Evolutionary conservation across 306 rosid genomes (phyloP), one percentile per base, ranked within the genome.

Genomic region (Oxytropis ochrocephala): DNA sequence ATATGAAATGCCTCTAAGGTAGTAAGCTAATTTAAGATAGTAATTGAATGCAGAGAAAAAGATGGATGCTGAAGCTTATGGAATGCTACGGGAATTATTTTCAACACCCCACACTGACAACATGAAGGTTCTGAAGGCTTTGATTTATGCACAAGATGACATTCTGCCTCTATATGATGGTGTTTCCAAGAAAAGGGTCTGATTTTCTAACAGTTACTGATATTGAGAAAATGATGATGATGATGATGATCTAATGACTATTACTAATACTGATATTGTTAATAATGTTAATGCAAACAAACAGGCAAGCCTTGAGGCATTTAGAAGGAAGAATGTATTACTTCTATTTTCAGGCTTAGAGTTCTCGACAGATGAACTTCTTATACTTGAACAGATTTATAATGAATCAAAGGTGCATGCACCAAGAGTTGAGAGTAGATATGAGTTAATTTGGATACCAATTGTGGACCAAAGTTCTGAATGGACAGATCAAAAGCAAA

Each of bases 391-490:
- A 67, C 88, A 87, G 21, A 81, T 80, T 42, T 87, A 87, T 29
- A 83, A 71, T 5, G 90, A 87, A 46, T 87, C 93, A 0, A 78
- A 83, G 80, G 50, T 12, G 4, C 89, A 80, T 3, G 46, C 76
- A 43, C 27, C 78, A 11, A 78, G 64, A 62, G 29, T 47, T 13
- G 89, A 85, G 13, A 80, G 24, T 52, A 69, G 70, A 14, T 87
- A 78, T 50, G 93, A 87, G 58, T 35, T 87, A n/a, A 85, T 85
- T 29, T 85, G 93, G 88, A 59, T 87, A 24, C 93, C 93, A 7
- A 52, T 85, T 17, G 79, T 85, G 52, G 85, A 85, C 21, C 81
- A 57, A 13, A 55, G 35, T n/a, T 19, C 17, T 13, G 75, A 83
- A 70, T 67, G 81, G 86, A 63, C 48, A 16, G 86, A 80, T 1